Evolutionary conservation across 768 basidiomycete species (phyloP).

Genomic region (Saitozyma podzolica): DNA sequence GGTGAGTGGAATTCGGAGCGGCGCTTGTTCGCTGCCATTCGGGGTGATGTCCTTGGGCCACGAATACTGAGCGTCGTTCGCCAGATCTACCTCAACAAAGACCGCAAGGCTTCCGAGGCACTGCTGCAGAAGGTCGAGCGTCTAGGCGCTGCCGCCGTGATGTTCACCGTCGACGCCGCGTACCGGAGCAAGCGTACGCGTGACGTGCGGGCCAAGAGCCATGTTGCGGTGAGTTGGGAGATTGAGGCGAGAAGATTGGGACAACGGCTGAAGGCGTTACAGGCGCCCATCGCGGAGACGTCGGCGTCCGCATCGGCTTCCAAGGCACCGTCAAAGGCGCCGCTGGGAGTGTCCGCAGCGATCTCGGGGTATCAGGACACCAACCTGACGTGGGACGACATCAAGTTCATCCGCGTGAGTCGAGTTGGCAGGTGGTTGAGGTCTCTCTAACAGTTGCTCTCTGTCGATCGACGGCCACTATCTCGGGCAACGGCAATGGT

Average conservation of each 20-base stretch:
- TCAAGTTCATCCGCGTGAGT: slow-evolving; percentile 46
- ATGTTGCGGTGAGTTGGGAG: slow-evolving; percentile 11
- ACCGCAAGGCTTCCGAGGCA: slow-evolving; percentile 66
- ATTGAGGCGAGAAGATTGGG: too few relatives aligned
- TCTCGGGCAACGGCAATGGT: too few relatives aligned
- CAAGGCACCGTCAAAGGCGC: slow-evolving; percentile 15
- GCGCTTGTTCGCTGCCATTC: neutral
- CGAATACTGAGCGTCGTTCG: neutral
- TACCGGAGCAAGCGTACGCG: slow-evolving; percentile 68
- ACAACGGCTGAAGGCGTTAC: neutral
- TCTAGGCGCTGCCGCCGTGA: slow-evolving; percentile 82
- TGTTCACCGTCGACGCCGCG: slow-evolving; percentile 88
- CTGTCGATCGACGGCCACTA: too few relatives aligned
- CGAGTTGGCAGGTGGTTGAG: too few relatives aligned
- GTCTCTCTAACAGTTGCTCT: too few relatives aligned
- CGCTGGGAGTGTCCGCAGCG: slow-evolving; percentile 47
- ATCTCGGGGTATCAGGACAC: slow-evolving; percentile 53
- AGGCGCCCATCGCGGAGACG: slow-evolving; percentile 27
- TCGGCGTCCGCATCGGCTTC: slow-evolving; percentile 9
- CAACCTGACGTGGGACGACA: slow-evolving; percentile 52
- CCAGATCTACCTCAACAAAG: slow-evolving; percentile 72
- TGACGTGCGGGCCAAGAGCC: slow-evolving; percentile 43
- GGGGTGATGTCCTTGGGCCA: neutral
- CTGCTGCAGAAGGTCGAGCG: slow-evolving; percentile 70
- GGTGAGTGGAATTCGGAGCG: slow-evolving; percentile 13